Base-by-base conservation (phyloP, 768 basidiomycete genomes). In the Lactarius hengduanensis region DNA sequence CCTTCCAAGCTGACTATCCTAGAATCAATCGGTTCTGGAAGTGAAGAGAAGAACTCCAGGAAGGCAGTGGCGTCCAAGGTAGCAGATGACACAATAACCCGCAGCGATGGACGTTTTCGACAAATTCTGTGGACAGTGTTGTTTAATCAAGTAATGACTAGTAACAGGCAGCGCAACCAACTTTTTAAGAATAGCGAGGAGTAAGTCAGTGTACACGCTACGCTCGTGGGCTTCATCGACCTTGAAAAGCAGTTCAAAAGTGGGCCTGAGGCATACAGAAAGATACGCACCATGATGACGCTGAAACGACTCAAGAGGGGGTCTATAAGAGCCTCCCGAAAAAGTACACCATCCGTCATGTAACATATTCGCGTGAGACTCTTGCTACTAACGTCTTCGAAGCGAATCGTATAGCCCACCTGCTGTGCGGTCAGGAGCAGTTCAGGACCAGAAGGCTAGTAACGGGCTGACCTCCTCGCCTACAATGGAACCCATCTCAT, bases 211-310 rank as follows among this genome's bases (percentile, higher is more conserved):
- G 75, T 98, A 96, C n/a, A 94, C 81, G 72, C 94, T 93, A 40
- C 97, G 82, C 74, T 99, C 97, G 74, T 99, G 97, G 0, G 94
- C 97, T 80, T 98, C 97, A 72, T 99, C 97, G 57, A 99, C 89
- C 95, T 96, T 70, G 40, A 16, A 54, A 22, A 22, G 10, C 13
- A 20, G 26, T 36, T 62, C 57, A 26, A 26, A 26, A 28, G 57
- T n/a, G 47, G 45, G 28, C 38, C 1, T 20, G 64, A 45, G 20
- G 64, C 26, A 13, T 1, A 15, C 20, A 16, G 36, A n/a, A 40
- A 64, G 30, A 20, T 65, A 75, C 82, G 57, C 70, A 90, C 94
- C 95, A 99, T 98, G 67, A 98, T 90, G 11, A 95, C 94, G 72
- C 94, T 96, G 73, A 96, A 98, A 30, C 89, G 87, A 74, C 90